Base-by-base conservation (phyloP, 768 basidiomycete species). In the Termitomyces bulborhizus region DNA sequence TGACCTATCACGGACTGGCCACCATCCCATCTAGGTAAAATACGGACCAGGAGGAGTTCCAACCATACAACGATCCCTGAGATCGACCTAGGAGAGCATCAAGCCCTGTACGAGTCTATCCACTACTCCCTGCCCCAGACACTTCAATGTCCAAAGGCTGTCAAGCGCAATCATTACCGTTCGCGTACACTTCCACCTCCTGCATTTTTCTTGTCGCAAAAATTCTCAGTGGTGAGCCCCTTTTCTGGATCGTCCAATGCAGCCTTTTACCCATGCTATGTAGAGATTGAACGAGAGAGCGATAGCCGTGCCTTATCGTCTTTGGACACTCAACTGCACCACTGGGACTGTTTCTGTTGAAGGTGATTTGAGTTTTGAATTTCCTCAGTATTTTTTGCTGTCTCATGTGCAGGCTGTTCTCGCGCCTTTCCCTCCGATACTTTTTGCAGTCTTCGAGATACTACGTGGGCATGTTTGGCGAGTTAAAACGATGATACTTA, bases 241-340 rank as follows among this genome's bases (percentile, higher is more conserved):
- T 39, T 51, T 27, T 46, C 61, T 31, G 48, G 41, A 13, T 37
- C 46, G 6, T 36, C 54, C 31, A 32, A 32, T 13, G 60, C 31
- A 32, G 31, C 8, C 46, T 37, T 52, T 44, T 43, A 39, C 18
- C 37, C n/a, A 65, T 49, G 46, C 55, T 76, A 39, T 75, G 77
- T 3, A 83, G 72, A 13, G 79, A 75, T 51, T 79, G 74, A 42
- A 71, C 67, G 34, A 82, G 69, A 59, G 68, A 76, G 58, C 71
- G 73, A 57, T 73, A 68, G 36, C 64, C 57, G 39, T 42, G 46
- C 16, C 55, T 51, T 34, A 46, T 47, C 26, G 31, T 18, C 18
- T 6, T 46, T 21, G 44, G 6, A 24, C 39, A 13, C 15, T 56
- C 18, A 18, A 9, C 32, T 57, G 56, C 46, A 57, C 48, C 46